phyloP scores from a whole-genome alignment of 179 eudicot genomes.

The Amaranthus tricolor region DNA sequence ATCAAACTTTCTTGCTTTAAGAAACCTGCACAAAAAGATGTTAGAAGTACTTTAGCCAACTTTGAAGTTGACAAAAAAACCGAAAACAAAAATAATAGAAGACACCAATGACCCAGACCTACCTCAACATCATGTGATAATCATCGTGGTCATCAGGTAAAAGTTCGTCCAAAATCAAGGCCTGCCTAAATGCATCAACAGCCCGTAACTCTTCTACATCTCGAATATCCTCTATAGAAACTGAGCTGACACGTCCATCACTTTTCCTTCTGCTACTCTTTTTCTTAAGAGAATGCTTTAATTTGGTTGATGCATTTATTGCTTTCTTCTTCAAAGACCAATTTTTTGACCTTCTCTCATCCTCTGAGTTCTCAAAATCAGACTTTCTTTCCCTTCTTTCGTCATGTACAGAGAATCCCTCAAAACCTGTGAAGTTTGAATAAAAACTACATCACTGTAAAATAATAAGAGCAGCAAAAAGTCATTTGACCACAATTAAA shows the following conservation, averaged over 20 bases:
- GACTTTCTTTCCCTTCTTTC: constrained; percentile 80
- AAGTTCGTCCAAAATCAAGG: constrained; percentile 63
- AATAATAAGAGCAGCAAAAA: not conserved
- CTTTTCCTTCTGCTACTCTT: constrained; percentile 68
- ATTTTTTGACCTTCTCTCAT: constrained; percentile 80
- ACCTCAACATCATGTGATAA: constrained; percentile 92
- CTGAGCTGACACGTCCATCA: constrained; percentile 83
- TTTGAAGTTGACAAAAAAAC: not conserved
- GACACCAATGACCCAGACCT: not conserved
- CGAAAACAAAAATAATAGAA: not conserved
- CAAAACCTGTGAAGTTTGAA: constrained; percentile 53
- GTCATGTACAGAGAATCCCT: constrained; percentile 63
- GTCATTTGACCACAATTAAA: not conserved
- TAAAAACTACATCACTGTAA: not conserved
- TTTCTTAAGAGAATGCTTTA: constrained; percentile 79
- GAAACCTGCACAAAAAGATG: constrained; percentile 54
- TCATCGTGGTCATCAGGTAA: constrained; percentile 67
- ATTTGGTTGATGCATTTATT: constrained; percentile 68
- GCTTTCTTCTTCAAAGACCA: constrained; percentile 79
- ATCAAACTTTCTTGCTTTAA: constrained; percentile 95
- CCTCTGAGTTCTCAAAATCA: constrained; percentile 83
- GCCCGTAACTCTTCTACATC: constrained; percentile 74
- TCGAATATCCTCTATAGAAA: constrained; percentile 83
- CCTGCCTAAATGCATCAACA: constrained; percentile 78
- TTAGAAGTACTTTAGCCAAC: not conserved